These are phyloP conservation scores for Podospora comata DNA, from an alignment of 495 filamentous ascomycete species.

Conservation along the genomic window DNA sequence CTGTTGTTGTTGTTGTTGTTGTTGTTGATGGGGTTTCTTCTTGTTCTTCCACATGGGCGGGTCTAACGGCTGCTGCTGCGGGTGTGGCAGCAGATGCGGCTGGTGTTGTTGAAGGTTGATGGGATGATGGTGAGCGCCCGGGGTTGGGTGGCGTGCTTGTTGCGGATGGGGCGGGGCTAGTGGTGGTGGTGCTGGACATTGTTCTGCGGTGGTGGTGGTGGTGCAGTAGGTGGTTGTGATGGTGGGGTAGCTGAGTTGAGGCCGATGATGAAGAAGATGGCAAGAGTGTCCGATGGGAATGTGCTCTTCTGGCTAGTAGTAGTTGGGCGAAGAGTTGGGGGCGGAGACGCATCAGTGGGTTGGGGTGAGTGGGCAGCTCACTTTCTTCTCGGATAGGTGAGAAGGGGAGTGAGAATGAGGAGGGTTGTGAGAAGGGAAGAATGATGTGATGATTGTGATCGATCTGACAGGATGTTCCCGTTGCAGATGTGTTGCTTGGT, in stretches of 20 bases:
- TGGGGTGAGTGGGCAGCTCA: background rate
- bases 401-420: background rate
- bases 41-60: background rate
- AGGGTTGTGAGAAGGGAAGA: background rate
- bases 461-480: background rate
- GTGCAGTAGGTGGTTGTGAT: background rate
- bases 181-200: background rate
- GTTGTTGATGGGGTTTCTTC: background rate
- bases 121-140: conserved; percentile 26
- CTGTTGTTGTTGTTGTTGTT: background rate
- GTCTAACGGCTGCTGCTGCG: background rate
- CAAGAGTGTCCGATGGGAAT: background rate
- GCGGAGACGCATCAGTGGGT: background rate
- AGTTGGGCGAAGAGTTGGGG: background rate
- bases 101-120: background rate
- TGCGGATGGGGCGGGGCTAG: conserved; percentile 19
- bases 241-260: background rate
- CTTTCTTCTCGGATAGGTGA: background rate
- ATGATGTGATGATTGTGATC: background rate
- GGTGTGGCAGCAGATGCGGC: background rate
- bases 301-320: background rate
- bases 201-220: background rate
- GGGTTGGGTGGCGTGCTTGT: conserved; percentile 34
- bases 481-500: background rate
- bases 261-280: background rate